Evolutionary conservation across 257 asterid genomes (phyloP), one percentile per base, ranked within the genome.

Genomic region (Ocimum tenuiflorum): DNA sequence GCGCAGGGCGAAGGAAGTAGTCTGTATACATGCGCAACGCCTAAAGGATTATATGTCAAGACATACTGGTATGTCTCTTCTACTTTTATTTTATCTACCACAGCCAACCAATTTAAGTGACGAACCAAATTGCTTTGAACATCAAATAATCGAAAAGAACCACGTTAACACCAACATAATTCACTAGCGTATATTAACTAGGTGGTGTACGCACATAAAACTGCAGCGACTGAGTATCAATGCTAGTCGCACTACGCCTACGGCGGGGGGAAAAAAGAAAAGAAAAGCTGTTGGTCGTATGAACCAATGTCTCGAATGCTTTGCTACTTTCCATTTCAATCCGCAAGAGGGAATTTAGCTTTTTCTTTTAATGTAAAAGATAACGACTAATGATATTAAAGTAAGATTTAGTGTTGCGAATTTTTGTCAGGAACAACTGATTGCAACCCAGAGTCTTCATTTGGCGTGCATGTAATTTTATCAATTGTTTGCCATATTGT

Each of bases 1-100:
- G 74, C 87, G 85, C 95, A 89, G 96, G 95, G 70, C 67, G 78
- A 72, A 68, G 78, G 83, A 62, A 78, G 67, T 83, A 79, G 67
- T 78, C 78, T 64, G 58, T 75, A 57, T 73, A 70, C 72, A 65
- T 69, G 71, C 80, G 56, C 73, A 79, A 63, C 62, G 87, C 86
- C 38, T 70, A 71, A 46, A 67, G 81, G 82, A 79, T 67, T 74
- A 75, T 70, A 46, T 73, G 79, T 81, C 75, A 53, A 77, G 72
- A 51, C 80, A 47, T 76, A 19, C 91, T 70, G 90, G 96, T 88
- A 86, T 79, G 96, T 83, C 77, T 81, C 72, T 67, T 79, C 79
- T 74, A 72, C 80, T 71, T 72, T 49, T 65, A 74, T 22, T 70
- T n/a, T n/a, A 68, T 77, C 47, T 74, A 52, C 64, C 50, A 57